Base-by-base conservation (phyloP, 176 grass and related monocot genomes). In the Tillandsia leiboldiana region DNA sequence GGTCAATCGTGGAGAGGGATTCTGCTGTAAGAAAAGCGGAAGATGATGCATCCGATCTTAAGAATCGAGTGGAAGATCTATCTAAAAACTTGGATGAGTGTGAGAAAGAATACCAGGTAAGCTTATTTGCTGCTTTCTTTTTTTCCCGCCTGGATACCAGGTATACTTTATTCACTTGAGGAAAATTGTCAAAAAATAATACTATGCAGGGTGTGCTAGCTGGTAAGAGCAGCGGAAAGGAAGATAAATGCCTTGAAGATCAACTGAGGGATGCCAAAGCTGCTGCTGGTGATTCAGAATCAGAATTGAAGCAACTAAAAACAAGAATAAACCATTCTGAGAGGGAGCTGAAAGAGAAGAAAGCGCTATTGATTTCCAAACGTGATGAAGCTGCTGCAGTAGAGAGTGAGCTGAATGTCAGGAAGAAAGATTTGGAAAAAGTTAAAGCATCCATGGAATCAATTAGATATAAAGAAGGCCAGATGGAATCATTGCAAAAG, bases 181-280 rank as follows among this genome's bases (percentile, higher is more conserved):
- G 56, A 20, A 11, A 58, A 64, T 20, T 42, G 12, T 12, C 33
- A 12, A 9, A n/a, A 66, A 66, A 65, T 6, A 5, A 68, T 48
- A 26, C 20, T 23, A 66, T 80, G 51, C 64, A 99, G 94, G 89
- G 94, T 81, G 87, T 99, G 73, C 63, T 99, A 79, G 89, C 89
- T 49, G 94, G 94, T 65, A 99, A 99, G 79, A 99, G 80, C 49
- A 99, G 75, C 20, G 84, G 81, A 54, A 85, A 86, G 11, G 89
- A 99, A 17, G 88, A 99, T 77, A 99, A 99, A 82, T 99, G 94
- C 66, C 74, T 99, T 63, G 94, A 93, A 87, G 94, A 93, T 87
- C 94, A 99, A 86, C 82, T 99, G 56, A 87, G 94, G 65, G 94
- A 99, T 75, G 94, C 89, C 72, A 99, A 90, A 88, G 86, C 94